Conservation (phyloP, 2,329 filamentous ascomycete genomes). For the Gyromitra esculenta region DNA sequence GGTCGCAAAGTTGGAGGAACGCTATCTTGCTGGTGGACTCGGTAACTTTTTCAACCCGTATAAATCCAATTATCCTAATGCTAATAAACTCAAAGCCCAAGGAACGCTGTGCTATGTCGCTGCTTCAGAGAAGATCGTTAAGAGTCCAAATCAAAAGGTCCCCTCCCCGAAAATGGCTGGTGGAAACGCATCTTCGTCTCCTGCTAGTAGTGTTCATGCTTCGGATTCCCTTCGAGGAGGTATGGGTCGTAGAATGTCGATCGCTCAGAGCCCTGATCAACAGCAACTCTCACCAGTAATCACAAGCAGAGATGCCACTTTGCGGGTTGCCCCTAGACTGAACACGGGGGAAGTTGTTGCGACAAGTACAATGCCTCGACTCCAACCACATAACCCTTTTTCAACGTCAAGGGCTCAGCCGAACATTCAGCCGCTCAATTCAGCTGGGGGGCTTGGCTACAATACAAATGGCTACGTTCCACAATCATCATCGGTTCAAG, state of each 20-base stretch:
- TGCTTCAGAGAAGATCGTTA: slow-evolving; percentile 55
- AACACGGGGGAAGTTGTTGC: slow-evolving; percentile 40
- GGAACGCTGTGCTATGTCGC: slow-evolving; percentile 52
- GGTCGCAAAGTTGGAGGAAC: slow-evolving; percentile 54
- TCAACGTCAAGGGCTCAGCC: slow-evolving; percentile 45
- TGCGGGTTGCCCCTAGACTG: slow-evolving; percentile 47
- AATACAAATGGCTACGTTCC: slow-evolving; percentile 36
- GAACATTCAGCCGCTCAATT: slow-evolving; percentile 49
- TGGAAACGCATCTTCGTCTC: slow-evolving; percentile 51
- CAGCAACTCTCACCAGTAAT: slow-evolving; percentile 46
- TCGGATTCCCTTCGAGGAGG: slow-evolving; percentile 39
- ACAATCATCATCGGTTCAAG: slow-evolving; percentile 43
- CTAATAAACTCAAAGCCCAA: slow-evolving; percentile 48
- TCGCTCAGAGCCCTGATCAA: slow-evolving; percentile 46
- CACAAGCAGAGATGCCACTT: slow-evolving; percentile 36
- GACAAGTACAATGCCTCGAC: slow-evolving; percentile 44
- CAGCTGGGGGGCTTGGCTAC: slow-evolving; percentile 40
- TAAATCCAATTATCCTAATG: neutral
- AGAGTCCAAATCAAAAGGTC: slow-evolving; percentile 50
- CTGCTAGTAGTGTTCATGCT: slow-evolving; percentile 38
- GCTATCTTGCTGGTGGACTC: slow-evolving; percentile 50
- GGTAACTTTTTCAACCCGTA: slow-evolving; percentile 32
- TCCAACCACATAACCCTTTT: slow-evolving; percentile 52
- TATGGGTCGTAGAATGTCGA: slow-evolving; percentile 49
- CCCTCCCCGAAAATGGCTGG: slow-evolving; percentile 48